Conservation (phyloP, 805 yeast genomes). For the Wickerhamomyces xylosicus region DNA sequence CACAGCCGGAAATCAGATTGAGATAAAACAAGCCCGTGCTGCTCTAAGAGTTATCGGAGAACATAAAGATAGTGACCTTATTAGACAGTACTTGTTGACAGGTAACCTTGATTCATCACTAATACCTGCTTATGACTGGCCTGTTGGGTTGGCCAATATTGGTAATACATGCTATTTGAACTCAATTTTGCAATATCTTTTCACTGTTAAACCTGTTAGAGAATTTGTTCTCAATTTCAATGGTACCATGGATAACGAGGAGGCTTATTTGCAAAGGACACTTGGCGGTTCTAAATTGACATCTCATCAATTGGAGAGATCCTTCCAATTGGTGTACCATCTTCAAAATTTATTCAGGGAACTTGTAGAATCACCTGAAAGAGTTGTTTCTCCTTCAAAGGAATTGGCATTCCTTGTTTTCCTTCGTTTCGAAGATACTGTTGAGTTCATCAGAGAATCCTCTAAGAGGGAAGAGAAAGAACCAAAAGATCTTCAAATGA, state of each 20-base stretch:
- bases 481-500: neutral
- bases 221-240: slow-evolving; percentile 51
- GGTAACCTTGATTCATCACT: slow-evolving; percentile 54
- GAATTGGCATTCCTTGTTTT: slow-evolving; percentile 86
- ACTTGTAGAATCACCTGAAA: slow-evolving; percentile 49
- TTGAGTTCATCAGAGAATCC: slow-evolving; percentile 32
- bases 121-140: slow-evolving; percentile 62
- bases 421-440: slow-evolving; percentile 58
- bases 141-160: slow-evolving; percentile 87
- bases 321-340: slow-evolving; percentile 71
- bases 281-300: slow-evolving; percentile 84
- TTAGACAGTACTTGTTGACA: slow-evolving; percentile 43
- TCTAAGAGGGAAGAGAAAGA: neutral
- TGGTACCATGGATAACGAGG: slow-evolving; percentile 22
- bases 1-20: slow-evolving; percentile 24
- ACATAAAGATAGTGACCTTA: slow-evolving; percentile 41
- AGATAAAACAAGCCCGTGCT: slow-evolving; percentile 44
- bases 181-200: slow-evolving; percentile 83
- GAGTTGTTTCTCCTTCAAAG: slow-evolving; percentile 71
- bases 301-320: slow-evolving; percentile 67
- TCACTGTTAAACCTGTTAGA: slow-evolving; percentile 74
- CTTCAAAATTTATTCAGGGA: slow-evolving; percentile 59
- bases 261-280: slow-evolving; percentile 39
- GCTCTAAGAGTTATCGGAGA: slow-evolving; percentile 48
- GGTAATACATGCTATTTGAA: slow-evolving; percentile 95